Base-by-base conservation (phyloP, 2,329 filamentous ascomycete species). In the Clonostachys solani region DNA sequence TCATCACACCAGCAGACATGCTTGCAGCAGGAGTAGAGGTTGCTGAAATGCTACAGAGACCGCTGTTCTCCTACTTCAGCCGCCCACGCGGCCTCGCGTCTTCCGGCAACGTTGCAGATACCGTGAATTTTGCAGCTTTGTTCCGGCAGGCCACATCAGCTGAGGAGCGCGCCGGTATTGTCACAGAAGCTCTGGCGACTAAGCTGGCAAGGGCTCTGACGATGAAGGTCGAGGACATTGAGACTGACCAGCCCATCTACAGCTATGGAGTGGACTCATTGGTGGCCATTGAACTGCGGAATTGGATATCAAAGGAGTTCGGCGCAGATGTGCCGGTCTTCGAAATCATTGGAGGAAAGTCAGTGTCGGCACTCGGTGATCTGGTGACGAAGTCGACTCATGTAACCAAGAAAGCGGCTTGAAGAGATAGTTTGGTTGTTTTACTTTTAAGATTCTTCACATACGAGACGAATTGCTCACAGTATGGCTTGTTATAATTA, bases 251-350 rank as follows among this genome's bases (percentile, higher is more conserved):
- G 45, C 58, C 69, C 1, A 64, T 69, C 5, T 65, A 62, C 29
- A 68, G 65, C 4, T 79, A 78, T 49, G 76, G 75, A 1, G 69
- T 79, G 6, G 76, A 80, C 58, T 77, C 73, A 0, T 63, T 79
- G 10, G 69, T 77, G 6, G 74, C 74, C 2, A 71, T 78, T 16
- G 71, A 71, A 15, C 58, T 78, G 8, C 66, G 74, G n/a, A 77
- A 70, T 52, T 78, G 74, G 74, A 66, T 79, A 6, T 59, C 66
- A 2, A 62, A 66, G 43, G 69, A 71, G 50, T 71, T 71, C 15
- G 62, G 64, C 3, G 69, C 68, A 1, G 65, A 73, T 43, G 54
- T 77, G 4, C 68, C 71, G 0, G 66, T 77, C 3, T 76, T 77
- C 50, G 71, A 77, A 46, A 66, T 77, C n/a, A 80, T 77, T 46